Base-by-base conservation (phyloP, 2,329 filamentous ascomycete species). In the Ophiocordyceps sinensis region DNA sequence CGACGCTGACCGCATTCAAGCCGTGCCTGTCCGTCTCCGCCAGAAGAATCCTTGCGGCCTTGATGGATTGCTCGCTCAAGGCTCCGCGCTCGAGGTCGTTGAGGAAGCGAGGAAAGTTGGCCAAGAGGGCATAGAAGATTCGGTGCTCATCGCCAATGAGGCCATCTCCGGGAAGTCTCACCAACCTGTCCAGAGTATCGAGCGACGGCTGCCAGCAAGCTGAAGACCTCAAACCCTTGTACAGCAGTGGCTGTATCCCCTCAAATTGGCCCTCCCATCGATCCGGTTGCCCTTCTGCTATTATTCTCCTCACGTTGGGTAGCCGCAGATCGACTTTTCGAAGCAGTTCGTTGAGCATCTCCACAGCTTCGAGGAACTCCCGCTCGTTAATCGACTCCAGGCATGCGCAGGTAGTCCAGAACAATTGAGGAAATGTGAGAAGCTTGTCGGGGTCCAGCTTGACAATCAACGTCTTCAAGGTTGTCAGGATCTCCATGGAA, bases 361-460 rank as follows among this genome's bases (percentile, higher is more conserved):
- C 81, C 12, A 95, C 68, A 19, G 85, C 87, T 56, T 95, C 91
- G 46, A 91, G 74, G 47, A 94, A 98, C 54, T 98, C 91, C 19
- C 82, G 76, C 61, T 98, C 93, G 48, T 96, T 94, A 53, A 96
- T 94, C 0, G 91, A 96, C 54, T 96, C 88, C 17, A 98, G 66
- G 56, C 91, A 98, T 11, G 91, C 91, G 53, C 88, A 95, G 0
- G 85, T 94, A 1, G 89, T 94, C 93, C 93, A 98, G 61, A 98
- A 96, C 1, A 98, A 68, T 53, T 96, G 89, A 2, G 91, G 91
- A 49, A 94, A 95, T n/a, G 79, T 78, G 38, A 94, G 63, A 2
- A 98, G 70, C 55, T 88, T 82, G 31, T 82, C 75, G 0, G 82
- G 71, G 17, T 88, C 80, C 26, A 96, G 66, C 42, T 89, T 91